Conservation (phyloP, 768 basidiomycete genomes). For the Boletus insuetus region DNA sequence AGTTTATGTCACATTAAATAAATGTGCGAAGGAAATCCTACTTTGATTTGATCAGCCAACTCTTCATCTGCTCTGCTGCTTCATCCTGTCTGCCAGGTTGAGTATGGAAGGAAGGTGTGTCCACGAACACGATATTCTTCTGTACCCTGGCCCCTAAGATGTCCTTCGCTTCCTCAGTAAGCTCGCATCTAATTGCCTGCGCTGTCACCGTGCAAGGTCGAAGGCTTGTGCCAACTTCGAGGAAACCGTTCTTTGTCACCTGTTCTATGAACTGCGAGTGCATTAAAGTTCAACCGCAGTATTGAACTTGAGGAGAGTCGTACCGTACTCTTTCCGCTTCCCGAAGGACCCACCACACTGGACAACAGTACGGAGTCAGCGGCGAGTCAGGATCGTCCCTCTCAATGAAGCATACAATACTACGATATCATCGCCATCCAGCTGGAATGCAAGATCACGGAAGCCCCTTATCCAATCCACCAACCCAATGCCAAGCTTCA, state of each 20-base stretch:
- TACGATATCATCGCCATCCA: slow-evolving; percentile 11
- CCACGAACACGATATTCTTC: slow-evolving; percentile 18
- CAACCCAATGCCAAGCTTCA: neutral
- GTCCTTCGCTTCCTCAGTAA: neutral
- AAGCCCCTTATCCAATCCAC: neutral
- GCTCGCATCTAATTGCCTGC: slow-evolving; percentile 13
- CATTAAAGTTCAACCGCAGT: neutral
- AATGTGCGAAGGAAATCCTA: neutral
- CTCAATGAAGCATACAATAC: slow-evolving; percentile 16
- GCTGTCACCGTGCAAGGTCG: neutral
- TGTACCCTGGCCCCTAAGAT: neutral
- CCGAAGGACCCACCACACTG: slow-evolving; percentile 20
- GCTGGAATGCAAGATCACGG: neutral
- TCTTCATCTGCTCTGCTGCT: neutral
- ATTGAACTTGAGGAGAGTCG: neutral
- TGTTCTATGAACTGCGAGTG: slow-evolving; percentile 7
- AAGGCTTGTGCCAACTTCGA: neutral
- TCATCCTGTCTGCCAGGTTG: neutral
- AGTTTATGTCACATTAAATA: neutral
- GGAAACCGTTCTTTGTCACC: neutral
- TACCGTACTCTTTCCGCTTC: slow-evolving; percentile 20
- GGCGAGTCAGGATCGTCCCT: neutral
- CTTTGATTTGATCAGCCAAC: slow-evolving; percentile 9
- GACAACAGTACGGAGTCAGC: slow-evolving; percentile 1
- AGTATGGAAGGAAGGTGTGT: slow-evolving; percentile 21